A percentile compares a stretch with the other conserved stretches of the same genome.
phyloP scores from a whole-genome alignment of 345 rosid species.

The Salix caprea region DNA sequence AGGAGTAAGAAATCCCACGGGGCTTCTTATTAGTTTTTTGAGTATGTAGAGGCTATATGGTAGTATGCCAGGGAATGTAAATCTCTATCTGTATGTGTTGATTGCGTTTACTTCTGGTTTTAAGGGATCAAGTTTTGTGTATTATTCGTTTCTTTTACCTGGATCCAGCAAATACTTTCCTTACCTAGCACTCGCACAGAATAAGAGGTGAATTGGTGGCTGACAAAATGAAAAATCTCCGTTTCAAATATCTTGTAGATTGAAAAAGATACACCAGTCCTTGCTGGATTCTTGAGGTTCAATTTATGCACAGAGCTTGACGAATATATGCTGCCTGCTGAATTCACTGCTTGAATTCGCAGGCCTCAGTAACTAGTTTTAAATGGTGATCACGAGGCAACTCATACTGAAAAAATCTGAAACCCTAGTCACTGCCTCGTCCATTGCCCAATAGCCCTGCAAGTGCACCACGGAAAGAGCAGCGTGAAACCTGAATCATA shows the following conservation, averaged over 20 bases:
- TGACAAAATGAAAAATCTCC: not conserved
- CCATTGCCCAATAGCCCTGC: conserved; percentile 35
- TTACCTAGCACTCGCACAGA: not conserved
- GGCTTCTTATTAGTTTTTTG: not conserved
- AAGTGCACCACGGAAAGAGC: not conserved
- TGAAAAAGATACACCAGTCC: not conserved
- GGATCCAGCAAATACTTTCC: not conserved
- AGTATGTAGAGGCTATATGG: not conserved
- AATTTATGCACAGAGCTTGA: not conserved
- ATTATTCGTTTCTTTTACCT: not conserved
- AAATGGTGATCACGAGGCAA: conserved; percentile 30
- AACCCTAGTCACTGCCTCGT: conserved; percentile 40
- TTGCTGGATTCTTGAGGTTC: not conserved
- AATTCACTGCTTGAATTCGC: not conserved
- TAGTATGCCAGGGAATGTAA: not conserved
- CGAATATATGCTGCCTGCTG: not conserved
- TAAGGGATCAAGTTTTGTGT: not conserved
- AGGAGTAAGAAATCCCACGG: not conserved
- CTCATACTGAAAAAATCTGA: conserved; percentile 40
- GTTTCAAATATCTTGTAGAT: not conserved
- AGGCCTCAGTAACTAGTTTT: conserved; percentile 31
- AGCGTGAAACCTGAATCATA: not conserved
- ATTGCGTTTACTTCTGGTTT: not conserved
- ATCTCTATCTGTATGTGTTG: not conserved
- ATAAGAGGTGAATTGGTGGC: not conserved